phyloP scores from a whole-genome alignment of 2,329 filamentous ascomycete species.

The Fusarium sp. region DNA sequence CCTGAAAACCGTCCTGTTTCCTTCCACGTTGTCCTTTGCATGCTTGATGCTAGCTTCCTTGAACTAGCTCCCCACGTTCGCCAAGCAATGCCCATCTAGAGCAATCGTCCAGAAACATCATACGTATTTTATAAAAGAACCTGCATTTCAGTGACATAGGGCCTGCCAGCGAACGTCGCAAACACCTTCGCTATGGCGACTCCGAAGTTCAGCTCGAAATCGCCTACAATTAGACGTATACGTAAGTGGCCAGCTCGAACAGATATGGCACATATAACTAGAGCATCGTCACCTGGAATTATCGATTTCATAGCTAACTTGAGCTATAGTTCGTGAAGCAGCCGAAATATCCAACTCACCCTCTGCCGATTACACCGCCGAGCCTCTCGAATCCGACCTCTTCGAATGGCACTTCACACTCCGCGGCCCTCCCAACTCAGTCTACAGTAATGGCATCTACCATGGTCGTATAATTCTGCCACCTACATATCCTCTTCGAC shows the following conservation, averaged over 20 bases:
- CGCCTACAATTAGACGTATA: constrained; percentile 87
- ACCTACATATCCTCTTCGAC: constrained; percentile 88
- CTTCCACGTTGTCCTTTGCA: not conserved
- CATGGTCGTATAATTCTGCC: constrained; percentile 96
- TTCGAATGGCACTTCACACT: constrained; percentile 99
- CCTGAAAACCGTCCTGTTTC: not conserved
- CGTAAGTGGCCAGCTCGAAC: constrained; percentile 62
- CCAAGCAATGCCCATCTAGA: constrained; percentile 17
- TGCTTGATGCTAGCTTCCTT: constrained; percentile 1
- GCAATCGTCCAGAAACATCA: not conserved
- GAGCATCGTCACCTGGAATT: not conserved
- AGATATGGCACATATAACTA: not conserved
- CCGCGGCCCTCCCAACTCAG: constrained; percentile 84
- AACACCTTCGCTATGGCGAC: constrained; percentile 52
- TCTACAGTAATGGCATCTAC: constrained; percentile 86
- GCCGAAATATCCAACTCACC: constrained; percentile 84
- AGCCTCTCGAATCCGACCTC: constrained; percentile 87
- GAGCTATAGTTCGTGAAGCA: constrained; percentile 80
- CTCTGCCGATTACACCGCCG: constrained; percentile 86
- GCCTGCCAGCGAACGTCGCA: not conserved
- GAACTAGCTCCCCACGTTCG: constrained; percentile 18
- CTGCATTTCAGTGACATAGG: not conserved
- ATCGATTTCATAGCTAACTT: not conserved
- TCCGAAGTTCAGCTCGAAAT: constrained; percentile 75
- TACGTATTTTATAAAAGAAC: not conserved